A percentile compares a stretch with the other conserved stretches of the same genome.
These are phyloP conservation scores for Elongisporangium undulatum DNA, from an alignment of 352 stramenopile genomes.

Conservation along the genomic window DNA sequence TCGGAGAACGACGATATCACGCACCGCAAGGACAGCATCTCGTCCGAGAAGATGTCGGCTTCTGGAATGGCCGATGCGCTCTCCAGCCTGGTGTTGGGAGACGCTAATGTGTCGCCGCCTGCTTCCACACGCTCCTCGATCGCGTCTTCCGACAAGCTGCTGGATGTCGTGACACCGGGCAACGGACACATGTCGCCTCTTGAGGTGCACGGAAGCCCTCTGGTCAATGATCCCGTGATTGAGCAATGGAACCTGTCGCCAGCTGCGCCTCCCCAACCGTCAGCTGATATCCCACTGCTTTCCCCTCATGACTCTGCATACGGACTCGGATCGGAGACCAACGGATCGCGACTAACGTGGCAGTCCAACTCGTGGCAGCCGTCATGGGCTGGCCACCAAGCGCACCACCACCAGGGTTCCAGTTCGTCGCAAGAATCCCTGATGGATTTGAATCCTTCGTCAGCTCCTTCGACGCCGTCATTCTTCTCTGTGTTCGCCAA, in stretches of 20 bases:
- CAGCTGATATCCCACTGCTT: slow-evolving; percentile 34
- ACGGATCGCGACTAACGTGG: slow-evolving; percentile 35
- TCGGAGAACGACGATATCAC: not conserved
- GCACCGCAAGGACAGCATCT: slow-evolving; percentile 4
- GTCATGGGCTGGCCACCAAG: slow-evolving; percentile 39
- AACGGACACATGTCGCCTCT: slow-evolving; percentile 52
- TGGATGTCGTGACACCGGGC: slow-evolving; percentile 24
- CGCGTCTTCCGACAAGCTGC: slow-evolving; percentile 46
- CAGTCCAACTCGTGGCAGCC: slow-evolving; percentile 51
- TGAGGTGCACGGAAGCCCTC: slow-evolving; percentile 38
- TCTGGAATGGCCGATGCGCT: slow-evolving; percentile 60
- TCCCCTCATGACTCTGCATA: slow-evolving; percentile 42
- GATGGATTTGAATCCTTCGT: not conserved
- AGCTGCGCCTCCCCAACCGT: slow-evolving; percentile 34
- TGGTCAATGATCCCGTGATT: slow-evolving; percentile 62
- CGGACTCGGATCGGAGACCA: slow-evolving; percentile 17
- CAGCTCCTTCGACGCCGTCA: slow-evolving; percentile 26
- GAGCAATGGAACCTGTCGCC: slow-evolving; percentile 80
- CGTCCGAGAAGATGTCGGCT: slow-evolving; percentile 27
- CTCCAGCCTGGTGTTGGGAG: slow-evolving; percentile 61
- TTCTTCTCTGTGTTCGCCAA: slow-evolving; percentile 63
- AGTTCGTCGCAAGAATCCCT: slow-evolving; percentile 24
- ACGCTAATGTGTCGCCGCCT: slow-evolving; percentile 38
- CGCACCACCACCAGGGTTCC: slow-evolving; percentile 19
- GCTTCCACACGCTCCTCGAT: slow-evolving; percentile 49